Conservation (phyloP, 2,329 filamentous ascomycete genomes). For the Colletotrichum sublineola region DNA sequence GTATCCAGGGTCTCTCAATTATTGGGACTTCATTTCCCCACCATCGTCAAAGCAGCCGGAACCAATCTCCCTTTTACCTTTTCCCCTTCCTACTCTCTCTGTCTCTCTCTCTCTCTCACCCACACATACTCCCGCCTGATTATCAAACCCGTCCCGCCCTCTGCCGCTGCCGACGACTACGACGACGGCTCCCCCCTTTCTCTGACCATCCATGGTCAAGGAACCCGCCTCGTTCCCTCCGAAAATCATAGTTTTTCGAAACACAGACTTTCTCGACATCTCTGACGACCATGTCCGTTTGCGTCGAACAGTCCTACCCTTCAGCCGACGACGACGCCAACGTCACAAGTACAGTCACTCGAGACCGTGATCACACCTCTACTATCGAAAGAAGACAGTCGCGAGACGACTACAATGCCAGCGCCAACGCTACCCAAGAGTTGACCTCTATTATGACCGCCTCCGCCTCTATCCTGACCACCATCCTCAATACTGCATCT, state of each 20-base stretch:
- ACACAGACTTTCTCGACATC: not conserved
- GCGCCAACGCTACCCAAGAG: slow-evolving; percentile 45
- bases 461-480: slow-evolving; percentile 54
- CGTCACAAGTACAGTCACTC: slow-evolving; percentile 33
- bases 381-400: slow-evolving; percentile 39
- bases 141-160: slow-evolving; percentile 31
- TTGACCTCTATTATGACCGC: slow-evolving; percentile 54
- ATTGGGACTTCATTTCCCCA: slow-evolving; percentile 44
- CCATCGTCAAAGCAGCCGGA: slow-evolving; percentile 40
- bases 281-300: slow-evolving; percentile 40
- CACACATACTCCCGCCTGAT: slow-evolving; percentile 18
- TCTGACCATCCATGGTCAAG: slow-evolving; percentile 33
- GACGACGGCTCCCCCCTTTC: not conserved
- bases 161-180: not conserved
- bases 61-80: slow-evolving; percentile 40
- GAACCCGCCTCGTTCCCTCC: slow-evolving; percentile 23
- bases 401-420: slow-evolving; percentile 42
- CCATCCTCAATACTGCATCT: slow-evolving; percentile 59
- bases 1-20: slow-evolving; percentile 43
- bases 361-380: slow-evolving; percentile 32
- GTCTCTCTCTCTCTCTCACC: not conserved
- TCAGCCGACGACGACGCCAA: slow-evolving; percentile 38
- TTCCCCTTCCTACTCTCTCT: slow-evolving; percentile 6
- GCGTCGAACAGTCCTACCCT: slow-evolving; percentile 36
- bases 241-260: slow-evolving; percentile 35